These are phyloP conservation scores for Phialophora macrospora DNA, from an alignment of 2,329 filamentous ascomycete genomes.

Conservation along the genomic window DNA sequence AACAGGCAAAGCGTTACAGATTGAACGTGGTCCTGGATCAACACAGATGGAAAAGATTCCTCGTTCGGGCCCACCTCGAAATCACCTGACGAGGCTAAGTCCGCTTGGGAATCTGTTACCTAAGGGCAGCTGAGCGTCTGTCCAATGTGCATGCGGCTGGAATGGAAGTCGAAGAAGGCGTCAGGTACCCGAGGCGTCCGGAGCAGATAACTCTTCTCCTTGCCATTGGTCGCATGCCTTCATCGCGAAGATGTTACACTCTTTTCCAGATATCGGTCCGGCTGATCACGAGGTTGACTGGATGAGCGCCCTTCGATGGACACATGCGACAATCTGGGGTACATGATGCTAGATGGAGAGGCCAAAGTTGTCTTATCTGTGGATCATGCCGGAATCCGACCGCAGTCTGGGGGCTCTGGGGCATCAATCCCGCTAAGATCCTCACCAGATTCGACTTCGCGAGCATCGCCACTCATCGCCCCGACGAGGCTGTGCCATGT, in stretches of 20 bases:
- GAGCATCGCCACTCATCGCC: background rate
- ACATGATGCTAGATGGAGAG: background rate
- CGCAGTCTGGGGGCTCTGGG: background rate
- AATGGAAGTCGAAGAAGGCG: background rate
- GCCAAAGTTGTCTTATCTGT: background rate
- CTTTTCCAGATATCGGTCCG: background rate
- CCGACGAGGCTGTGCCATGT: background rate
- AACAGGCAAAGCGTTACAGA: background rate
- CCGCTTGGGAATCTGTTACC: background rate
- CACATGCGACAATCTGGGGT: background rate
- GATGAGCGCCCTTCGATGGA: background rate
- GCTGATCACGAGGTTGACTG: background rate
- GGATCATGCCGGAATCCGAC: background rate
- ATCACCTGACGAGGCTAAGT: conserved; percentile 1
- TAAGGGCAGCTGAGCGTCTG: background rate
- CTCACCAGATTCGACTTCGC: background rate
- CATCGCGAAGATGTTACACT: background rate
- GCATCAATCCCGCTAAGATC: background rate
- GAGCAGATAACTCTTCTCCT: background rate
- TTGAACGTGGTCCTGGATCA: background rate
- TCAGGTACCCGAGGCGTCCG: background rate
- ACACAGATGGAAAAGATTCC: background rate
- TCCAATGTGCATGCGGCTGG: background rate
- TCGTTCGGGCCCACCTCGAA: background rate
- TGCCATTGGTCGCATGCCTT: background rate